These are phyloP conservation scores for Prunus fruticosa DNA, from an alignment of 306 rosid genomes.

Conservation along the genomic window DNA sequence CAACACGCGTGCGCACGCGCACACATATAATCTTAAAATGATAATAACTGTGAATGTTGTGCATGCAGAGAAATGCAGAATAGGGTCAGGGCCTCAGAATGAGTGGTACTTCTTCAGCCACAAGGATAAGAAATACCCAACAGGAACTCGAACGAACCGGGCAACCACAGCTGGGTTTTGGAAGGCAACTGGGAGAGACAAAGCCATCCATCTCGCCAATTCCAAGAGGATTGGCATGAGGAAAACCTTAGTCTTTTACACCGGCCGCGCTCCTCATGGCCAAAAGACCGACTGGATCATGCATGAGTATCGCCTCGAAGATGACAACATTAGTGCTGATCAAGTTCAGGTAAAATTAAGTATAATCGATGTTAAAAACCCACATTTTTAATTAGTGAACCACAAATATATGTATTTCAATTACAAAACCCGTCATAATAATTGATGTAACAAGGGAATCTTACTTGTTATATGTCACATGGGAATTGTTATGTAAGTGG, in stretches of 20 bases:
- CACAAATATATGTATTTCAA: neutral
- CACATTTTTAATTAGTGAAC: neutral
- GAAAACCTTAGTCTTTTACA: constrained; percentile 93
- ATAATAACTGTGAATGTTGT: neutral
- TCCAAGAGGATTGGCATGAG: constrained; percentile 94
- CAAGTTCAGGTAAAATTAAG: constrained; percentile 48
- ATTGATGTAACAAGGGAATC: too few species aligned
- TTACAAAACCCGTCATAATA: too few species aligned
- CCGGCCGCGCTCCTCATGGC: constrained; percentile 99
- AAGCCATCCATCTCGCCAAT: constrained; percentile 66
- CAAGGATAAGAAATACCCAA: constrained; percentile 95
- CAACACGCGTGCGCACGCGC: too few species aligned
- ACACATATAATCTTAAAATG: neutral
- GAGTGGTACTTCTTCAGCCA: constrained; percentile 99
- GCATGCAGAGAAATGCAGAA: constrained; percentile 74
- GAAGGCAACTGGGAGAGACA: constrained; percentile 99
- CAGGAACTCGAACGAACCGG: constrained; percentile 90
- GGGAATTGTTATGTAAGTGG: too few species aligned
- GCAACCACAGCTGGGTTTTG: constrained; percentile 96
- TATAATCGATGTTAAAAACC: neutral
- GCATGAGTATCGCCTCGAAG: constrained; percentile 97
- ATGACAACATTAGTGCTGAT: constrained; percentile 42
- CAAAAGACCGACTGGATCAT: constrained; percentile 98
- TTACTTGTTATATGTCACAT: neutral
- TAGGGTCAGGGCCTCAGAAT: constrained; percentile 92